Base-by-base conservation (phyloP, 176 grass and related monocot species). In the Avena sativa region DNA sequence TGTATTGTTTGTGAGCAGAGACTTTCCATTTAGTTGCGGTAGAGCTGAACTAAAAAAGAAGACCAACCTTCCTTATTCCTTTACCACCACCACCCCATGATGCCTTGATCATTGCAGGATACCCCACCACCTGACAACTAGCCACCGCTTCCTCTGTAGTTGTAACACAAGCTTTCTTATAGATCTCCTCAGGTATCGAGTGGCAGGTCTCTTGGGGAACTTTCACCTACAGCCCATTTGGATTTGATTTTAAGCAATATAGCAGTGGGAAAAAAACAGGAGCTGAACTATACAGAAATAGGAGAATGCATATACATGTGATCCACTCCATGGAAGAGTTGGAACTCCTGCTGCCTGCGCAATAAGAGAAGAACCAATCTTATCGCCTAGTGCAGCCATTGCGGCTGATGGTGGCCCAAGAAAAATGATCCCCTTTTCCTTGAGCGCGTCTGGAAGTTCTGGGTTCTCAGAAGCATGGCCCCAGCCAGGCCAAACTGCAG, bases 21-120 rank as follows among this genome's bases (percentile, higher is more conserved):
- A 4, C 52, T 70, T 69, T 64, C 78, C 62, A 55, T 61, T 76
- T 76, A 65, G 17, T 32, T 48, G 4, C 51, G 87, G 58, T 89
- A 79, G 32, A 83, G 49, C 65, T 57, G 4, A 93, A 84, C 60
- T 89, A 81, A 86, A 92, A 43, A 87, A 25, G n/a, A 76, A 81
- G 38, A 80, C 86, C 26, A 81, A 96, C 94, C 97, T 99, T 99
- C 80, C 97, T 96, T 85, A 99, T 99, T 82, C 97, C 97, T 96
- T 99, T 99, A 81, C 97, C 97, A 14, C 97, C 94, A 1, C 97
- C 97, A 70, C 97, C 97, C 97, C 97, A 99, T 67, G 97, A 99
- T 87, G 97, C 97, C 73, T 99, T 99, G 82, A 99, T 99, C 97
- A 99, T 99, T 72, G 97, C 94, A 60, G 97, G 97, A 86, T 99